Evolutionary conservation across 2,329 filamentous ascomycete genomes (phyloP).

Genomic region (Basipetospora chlamydospora): DNA sequence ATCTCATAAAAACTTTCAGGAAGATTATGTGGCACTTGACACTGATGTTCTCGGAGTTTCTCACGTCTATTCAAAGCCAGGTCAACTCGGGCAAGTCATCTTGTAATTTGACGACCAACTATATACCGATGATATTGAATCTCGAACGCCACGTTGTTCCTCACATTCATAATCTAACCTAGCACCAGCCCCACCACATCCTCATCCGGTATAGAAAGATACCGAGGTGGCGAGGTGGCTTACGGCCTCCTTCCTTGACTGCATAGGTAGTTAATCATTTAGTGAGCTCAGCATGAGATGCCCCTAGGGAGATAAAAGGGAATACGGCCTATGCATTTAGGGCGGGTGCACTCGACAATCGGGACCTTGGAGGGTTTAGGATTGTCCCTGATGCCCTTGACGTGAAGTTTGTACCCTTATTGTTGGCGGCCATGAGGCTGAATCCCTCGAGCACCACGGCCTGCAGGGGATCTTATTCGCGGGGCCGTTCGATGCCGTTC

Average conservation of each 20-base stretch:
- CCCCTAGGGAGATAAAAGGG: constrained; percentile 8
- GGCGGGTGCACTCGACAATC: constrained; percentile 20
- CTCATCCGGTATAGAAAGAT: constrained; percentile 23
- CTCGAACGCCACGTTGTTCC: constrained; percentile 24
- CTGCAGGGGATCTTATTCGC: constrained; percentile 14
- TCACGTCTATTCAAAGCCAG: too few species aligned
- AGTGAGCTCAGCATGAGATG: too few species aligned
- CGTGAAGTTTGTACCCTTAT: constrained; percentile 15
- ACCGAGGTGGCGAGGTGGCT: constrained; percentile 27
- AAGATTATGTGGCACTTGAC: too few species aligned
- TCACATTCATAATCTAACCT: constrained; percentile 17
- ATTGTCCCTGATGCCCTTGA: constrained; percentile 17
- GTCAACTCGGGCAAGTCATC: too few species aligned
- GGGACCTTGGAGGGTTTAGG: constrained; percentile 18
- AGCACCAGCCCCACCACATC: constrained; percentile 29
- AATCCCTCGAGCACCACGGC: constrained; percentile 17
- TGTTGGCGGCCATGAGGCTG: constrained; percentile 12
- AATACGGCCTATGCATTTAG: constrained; percentile 23
- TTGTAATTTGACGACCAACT: too few species aligned
- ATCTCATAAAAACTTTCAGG: too few species aligned
- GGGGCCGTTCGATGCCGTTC: constrained; percentile 12
- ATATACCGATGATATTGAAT: background rate
- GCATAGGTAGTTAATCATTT: background rate
- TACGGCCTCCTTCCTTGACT: constrained; percentile 20
- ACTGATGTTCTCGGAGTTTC: too few species aligned